Evolutionary conservation across 768 basidiomycete genomes (phyloP).

Genomic region (Tephrocybe rancida): DNA sequence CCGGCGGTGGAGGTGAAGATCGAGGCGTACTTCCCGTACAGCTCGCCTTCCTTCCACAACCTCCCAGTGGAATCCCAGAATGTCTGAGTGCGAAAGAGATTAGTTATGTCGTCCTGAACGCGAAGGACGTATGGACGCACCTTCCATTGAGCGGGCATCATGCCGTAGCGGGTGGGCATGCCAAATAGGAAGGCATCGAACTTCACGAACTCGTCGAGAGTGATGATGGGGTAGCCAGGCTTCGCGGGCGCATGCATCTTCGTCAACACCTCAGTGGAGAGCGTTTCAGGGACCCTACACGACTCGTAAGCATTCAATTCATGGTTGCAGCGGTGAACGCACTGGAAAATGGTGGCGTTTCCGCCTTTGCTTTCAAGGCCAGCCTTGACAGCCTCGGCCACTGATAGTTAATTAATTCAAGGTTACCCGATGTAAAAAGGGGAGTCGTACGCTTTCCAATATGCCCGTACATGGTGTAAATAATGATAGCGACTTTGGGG

Average conservation of each 20-base stretch:
- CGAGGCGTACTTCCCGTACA: constrained; percentile 77
- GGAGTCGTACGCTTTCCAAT: constrained; percentile 61
- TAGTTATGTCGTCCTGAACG: not conserved
- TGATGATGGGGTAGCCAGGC: constrained; percentile 69
- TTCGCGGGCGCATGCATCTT: constrained; percentile 77
- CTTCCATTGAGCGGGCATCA: constrained; percentile 83
- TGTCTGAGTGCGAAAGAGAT: constrained; percentile 34
- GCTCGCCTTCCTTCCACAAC: constrained; percentile 60
- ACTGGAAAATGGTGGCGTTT: constrained; percentile 56
- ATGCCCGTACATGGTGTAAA: constrained; percentile 79
- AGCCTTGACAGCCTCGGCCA: constrained; percentile 56
- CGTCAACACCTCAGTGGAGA: constrained; percentile 63
- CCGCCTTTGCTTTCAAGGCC: constrained; percentile 56
- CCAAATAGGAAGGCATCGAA: constrained; percentile 81
- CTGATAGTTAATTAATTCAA: constrained; percentile 30
- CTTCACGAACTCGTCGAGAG: constrained; percentile 48
- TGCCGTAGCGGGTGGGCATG: constrained; percentile 80
- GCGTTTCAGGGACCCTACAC: constrained; percentile 75
- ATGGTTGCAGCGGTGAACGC: constrained; percentile 23
- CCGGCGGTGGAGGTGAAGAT: constrained; percentile 73
- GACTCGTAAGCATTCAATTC: not conserved
- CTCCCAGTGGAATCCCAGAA: constrained; percentile 83
- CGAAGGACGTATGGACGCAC: constrained; percentile 27
- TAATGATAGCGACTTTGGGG: constrained; percentile 68
- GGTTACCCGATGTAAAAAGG: not conserved